Base-by-base conservation (phyloP, 306 rosid genomes). In the Arachis hypogaea region DNA sequence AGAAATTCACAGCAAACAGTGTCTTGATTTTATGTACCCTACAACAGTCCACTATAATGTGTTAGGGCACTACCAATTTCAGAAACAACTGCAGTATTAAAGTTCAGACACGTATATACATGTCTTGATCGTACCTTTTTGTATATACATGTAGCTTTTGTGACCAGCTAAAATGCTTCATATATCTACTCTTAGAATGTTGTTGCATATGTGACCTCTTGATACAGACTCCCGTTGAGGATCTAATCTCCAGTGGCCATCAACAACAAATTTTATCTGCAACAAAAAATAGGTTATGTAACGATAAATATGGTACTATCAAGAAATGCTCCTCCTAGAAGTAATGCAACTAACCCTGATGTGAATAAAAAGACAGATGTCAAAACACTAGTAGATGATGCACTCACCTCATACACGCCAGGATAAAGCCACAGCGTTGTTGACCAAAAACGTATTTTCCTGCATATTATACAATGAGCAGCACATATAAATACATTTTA, bases 381-480 rank as follows among this genome's bases (percentile, higher is more conserved):
- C 63, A 55, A 63, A 65, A 7, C 56, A 46, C 41, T 30, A 45
- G 66, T 9, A 57, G 83, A 74, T 75, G 80, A 78, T 82, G 64
- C 69, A 70, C 92, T 40, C 55, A 94, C 97, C 99, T 94, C 99
- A 57, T 91, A 94, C 22, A 73, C 83, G 68, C 98, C 98, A 70
- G 98, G 97, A 87, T 94, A 94, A 77, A 94, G 97, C 98, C 95
- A 91, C 73, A 94, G 74, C 72, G 69, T 71, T 1, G 90, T 83
- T 61, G 93, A 86, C 98, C 98, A 94, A 77, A 60, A 55, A 80
- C 80, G 89, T 81, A 85, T 66, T 72, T 78, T 82, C 85, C 95
- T 91, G 88, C 55, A 77, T 61, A 71, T 68, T 43, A 59, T 70
- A 51, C 30, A 66, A 66, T 11, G 46, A 88, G 28, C 66, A 81